phyloP scores from a whole-genome alignment of 106 monocot species.

The Dioscorea zingiberensis region DNA sequence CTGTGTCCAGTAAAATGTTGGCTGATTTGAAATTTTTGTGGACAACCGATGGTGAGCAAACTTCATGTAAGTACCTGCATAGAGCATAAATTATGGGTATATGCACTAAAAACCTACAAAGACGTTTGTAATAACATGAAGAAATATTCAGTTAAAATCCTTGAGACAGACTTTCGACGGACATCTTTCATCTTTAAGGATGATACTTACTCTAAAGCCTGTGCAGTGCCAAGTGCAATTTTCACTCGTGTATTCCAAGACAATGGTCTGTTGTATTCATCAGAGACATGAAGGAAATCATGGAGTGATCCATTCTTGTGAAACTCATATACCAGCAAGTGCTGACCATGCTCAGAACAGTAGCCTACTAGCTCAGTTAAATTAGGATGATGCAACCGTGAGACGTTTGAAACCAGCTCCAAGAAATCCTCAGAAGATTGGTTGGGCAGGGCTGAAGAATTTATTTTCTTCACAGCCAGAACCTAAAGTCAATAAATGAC shows the following conservation, averaged over 20 bases:
- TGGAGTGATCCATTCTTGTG: constrained; percentile 79
- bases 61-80: constrained; percentile 69
- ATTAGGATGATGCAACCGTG: constrained; percentile 79
- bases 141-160: too few relatives aligned
- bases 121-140: too few relatives aligned
- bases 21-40: constrained; percentile 80
- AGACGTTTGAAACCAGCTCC: constrained; percentile 59
- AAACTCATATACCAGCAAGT: constrained; percentile 76
- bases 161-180: too few relatives aligned
- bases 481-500: constrained; percentile 27
- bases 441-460: constrained; percentile 45
- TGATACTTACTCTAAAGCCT: constrained; percentile 78
- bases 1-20: constrained; percentile 66
- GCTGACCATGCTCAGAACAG: constrained; percentile 82
- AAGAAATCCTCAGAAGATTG: constrained; percentile 68
- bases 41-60: constrained; percentile 62
- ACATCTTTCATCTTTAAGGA: too few relatives aligned
- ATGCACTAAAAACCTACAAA: too few relatives aligned
- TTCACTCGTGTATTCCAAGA: constrained; percentile 79
- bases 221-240: constrained; percentile 89
- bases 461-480: constrained; percentile 94
- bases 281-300: constrained; percentile 77
- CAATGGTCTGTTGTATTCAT: constrained; percentile 78
- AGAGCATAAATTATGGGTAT: background rate
- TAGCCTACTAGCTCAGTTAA: constrained; percentile 82